Percentiles rank a stretch among this genome's conserved stretches.
phyloP scores from a whole-genome alignment of 352 stramenopile species.

The Pythium volutum region DNA sequence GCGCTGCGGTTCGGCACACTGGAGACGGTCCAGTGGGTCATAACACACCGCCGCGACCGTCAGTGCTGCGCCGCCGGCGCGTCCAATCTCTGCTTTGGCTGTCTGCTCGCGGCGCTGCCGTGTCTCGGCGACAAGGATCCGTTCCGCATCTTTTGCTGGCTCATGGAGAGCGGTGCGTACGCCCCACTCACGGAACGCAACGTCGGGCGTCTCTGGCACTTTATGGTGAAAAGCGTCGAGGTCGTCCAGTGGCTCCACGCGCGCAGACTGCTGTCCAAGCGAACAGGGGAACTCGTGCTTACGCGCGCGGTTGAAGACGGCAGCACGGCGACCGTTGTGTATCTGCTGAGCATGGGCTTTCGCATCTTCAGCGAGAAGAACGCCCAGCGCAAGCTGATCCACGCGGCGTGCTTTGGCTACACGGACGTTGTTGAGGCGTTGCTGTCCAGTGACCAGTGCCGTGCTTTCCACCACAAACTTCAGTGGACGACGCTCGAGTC shows the following conservation, averaged over 20 bases:
- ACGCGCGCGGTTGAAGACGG: neutral
- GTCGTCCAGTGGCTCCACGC: slow-evolving; percentile 3
- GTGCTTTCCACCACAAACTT: neutral
- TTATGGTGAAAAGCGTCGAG: slow-evolving; percentile 2
- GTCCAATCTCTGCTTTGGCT: neutral
- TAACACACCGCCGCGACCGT: neutral
- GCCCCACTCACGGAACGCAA: neutral
- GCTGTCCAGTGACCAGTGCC: neutral
- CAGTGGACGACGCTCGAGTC: neutral
- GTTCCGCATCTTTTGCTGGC: slow-evolving; percentile 3
- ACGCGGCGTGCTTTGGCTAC: neutral
- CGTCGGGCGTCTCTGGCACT: neutral
- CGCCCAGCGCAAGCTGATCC: neutral
- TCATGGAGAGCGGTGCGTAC: neutral
- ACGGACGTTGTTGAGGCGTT: neutral
- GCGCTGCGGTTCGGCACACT: slow-evolving; percentile 1
- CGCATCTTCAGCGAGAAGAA: neutral
- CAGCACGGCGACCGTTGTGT: neutral
- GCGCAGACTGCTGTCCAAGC: neutral
- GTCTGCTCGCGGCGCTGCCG: neutral
- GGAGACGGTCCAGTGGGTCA: neutral
- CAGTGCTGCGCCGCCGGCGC: neutral
- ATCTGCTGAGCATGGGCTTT: neutral
- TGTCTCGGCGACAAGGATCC: neutral
- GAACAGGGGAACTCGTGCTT: neutral